phyloP scores from a whole-genome alignment of 139 green algal genomes.

The Helicosporidium sp. region DNA sequence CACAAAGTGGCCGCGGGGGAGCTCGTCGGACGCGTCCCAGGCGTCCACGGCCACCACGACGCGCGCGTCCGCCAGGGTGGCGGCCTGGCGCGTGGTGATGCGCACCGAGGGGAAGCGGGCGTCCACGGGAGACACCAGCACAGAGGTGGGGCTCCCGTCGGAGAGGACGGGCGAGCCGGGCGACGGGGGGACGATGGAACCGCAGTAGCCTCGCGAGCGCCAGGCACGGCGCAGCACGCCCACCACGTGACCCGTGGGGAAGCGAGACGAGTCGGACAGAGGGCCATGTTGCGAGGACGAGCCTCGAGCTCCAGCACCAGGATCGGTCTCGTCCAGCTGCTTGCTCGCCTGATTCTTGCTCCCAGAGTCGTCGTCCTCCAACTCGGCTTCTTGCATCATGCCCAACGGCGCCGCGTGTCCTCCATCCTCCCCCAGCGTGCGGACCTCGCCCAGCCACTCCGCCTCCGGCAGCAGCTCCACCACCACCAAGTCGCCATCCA shows the following conservation, averaged over 20 bases:
- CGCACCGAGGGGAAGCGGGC: conserved; percentile 55
- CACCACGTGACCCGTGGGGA: conserved; percentile 49
- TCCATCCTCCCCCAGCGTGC: conserved; percentile 13
- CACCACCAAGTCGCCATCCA: conserved; percentile 46
- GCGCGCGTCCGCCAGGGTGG: conserved; percentile 57
- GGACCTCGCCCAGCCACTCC: conserved; percentile 50
- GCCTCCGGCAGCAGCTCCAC: conserved; percentile 64
- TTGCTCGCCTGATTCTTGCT: too few species aligned
- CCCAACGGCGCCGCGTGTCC: conserved; percentile 5
- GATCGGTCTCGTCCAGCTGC: conserved; percentile 2
- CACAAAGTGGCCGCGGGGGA: conserved; percentile 62
- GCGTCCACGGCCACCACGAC: conserved; percentile 63
- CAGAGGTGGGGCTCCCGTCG: conserved; percentile 3
- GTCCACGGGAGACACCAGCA: conserved; percentile 65
- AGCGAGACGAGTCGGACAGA: too few species aligned
- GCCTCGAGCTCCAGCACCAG: too few species aligned
- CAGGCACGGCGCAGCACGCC: conserved; percentile 61
- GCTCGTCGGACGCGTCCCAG: conserved; percentile 46
- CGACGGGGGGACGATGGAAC: conserved; percentile 30
- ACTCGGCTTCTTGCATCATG: too few species aligned
- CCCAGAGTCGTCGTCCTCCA: too few species aligned
- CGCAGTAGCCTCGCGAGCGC: conserved; percentile 54
- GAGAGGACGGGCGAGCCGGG: not conserved
- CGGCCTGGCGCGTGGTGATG: conserved; percentile 65
- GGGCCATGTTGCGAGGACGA: too few species aligned